These are phyloP conservation scores for Blastobotrys persicus DNA, from an alignment of 1,139 yeast genomes.

Conservation along the genomic window DNA sequence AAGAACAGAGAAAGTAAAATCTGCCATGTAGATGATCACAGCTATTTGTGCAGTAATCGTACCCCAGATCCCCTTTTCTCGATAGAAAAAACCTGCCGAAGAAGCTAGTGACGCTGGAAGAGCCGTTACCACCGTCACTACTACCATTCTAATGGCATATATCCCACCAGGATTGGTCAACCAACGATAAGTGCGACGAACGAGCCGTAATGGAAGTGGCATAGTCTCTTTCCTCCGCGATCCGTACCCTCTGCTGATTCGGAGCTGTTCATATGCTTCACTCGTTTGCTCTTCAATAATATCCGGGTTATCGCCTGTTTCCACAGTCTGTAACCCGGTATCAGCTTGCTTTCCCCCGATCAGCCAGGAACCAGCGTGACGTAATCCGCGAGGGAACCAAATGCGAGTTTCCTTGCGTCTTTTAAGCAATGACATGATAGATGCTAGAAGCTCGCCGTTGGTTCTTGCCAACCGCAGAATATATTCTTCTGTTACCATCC, in stretches of 20 bases:
- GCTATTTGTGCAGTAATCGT: slow-evolving; percentile 7
- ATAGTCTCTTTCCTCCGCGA: background rate
- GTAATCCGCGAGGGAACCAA: background rate
- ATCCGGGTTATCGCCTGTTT: slow-evolving; percentile 2
- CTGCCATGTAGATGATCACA: slow-evolving; percentile 4
- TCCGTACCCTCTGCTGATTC: slow-evolving; percentile 1
- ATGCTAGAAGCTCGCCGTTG: background rate
- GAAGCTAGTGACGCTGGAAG: slow-evolving; percentile 1
- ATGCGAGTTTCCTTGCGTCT: background rate
- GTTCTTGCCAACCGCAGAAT: background rate
- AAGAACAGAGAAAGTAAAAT: slow-evolving; percentile 1
- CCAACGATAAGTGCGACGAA: slow-evolving; percentile 1
- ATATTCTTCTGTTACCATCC: slow-evolving; percentile 1
- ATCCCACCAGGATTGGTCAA: slow-evolving; percentile 3
- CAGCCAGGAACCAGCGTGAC: slow-evolving; percentile 11
- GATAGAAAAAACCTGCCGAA: slow-evolving; percentile 4
- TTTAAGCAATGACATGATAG: background rate
- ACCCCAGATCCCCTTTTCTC: slow-evolving; percentile 6
- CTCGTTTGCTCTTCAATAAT: background rate
- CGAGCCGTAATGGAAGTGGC: background rate
- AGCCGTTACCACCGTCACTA: background rate
- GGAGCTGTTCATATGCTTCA: background rate
- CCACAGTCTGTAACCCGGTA: slow-evolving; percentile 1
- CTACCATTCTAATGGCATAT: slow-evolving; percentile 3
- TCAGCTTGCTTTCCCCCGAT: background rate